Evolutionary conservation across 2,329 filamentous ascomycete species (phyloP).

Genomic region (Claviceps humidiphila): DNA sequence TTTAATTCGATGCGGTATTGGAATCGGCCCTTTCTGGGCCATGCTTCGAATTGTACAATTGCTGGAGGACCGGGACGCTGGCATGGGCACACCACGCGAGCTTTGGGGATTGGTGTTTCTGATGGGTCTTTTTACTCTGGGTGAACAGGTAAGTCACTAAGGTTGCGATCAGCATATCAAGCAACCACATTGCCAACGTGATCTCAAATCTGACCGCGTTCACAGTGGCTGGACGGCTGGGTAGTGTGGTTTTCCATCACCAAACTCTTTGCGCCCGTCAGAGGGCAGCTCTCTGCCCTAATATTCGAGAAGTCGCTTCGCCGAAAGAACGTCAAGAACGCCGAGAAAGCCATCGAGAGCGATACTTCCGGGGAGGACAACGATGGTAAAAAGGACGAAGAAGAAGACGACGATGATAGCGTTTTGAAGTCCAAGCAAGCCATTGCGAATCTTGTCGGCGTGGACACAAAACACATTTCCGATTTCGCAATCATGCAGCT

Average conservation of each 20-base stretch:
- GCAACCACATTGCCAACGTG: background rate
- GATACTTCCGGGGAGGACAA: slow-evolving; percentile 17
- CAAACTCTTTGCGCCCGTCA: slow-evolving; percentile 50
- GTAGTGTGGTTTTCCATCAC: slow-evolving; percentile 54
- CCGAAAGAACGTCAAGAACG: slow-evolving; percentile 62
- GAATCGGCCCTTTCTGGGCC: slow-evolving; percentile 57
- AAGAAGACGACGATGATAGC: slow-evolving; percentile 41
- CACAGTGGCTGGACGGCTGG: slow-evolving; percentile 47
- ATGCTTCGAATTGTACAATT: slow-evolving; percentile 51
- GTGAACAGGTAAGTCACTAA: slow-evolving; percentile 26
- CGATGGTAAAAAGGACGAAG: slow-evolving; percentile 26
- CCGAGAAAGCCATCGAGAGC: slow-evolving; percentile 32
- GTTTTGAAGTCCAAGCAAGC: slow-evolving; percentile 43
- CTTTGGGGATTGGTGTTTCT: slow-evolving; percentile 57
- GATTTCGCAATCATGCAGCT: slow-evolving; percentile 57
- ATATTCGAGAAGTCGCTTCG: slow-evolving; percentile 68
- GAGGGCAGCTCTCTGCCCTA: slow-evolving; percentile 55
- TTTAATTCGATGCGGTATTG: slow-evolving; percentile 39
- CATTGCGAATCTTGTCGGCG: slow-evolving; percentile 66
- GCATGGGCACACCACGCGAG: slow-evolving; percentile 32
- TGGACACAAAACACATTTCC: slow-evolving; percentile 56
- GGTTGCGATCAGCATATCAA: background rate
- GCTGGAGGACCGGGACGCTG: slow-evolving; percentile 42
- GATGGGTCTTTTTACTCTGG: slow-evolving; percentile 46
- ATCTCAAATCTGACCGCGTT: slow-evolving; percentile 2